Evolutionary conservation across 148 eudicot genomes (phyloP), one percentile per base, ranked within the genome.

Genomic region (Hydrangea macrophylla): DNA sequence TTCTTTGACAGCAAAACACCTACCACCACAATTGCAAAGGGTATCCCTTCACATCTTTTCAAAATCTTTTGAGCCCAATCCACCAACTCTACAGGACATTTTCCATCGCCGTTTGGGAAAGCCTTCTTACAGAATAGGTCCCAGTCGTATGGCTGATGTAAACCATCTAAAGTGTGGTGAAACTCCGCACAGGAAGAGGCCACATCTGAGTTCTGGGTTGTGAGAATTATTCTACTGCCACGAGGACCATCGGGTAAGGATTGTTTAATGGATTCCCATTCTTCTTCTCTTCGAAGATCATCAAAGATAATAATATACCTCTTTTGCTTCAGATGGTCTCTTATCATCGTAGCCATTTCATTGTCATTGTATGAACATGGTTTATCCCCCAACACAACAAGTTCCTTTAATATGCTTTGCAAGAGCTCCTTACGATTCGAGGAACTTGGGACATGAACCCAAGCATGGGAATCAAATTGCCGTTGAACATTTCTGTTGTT

Each of bases 11-110:
- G 60, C 17, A 72, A 55, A 26, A 45, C 20, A 0, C 71, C 84
- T 17, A 80, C 54, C 25, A 63, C 77, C 7, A 58, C 30, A 22
- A 82, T 72, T 39, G 73, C 79, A 11, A 33, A 65, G 1, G 86
- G 86, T 22, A 80, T 20, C 28, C 83, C 83, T 40, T 75, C 83
- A 74, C 85, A 81, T 69, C 61, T 75, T 60, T 56, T 37, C n/a
- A 81, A 58, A 11, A 84, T 55, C 40, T 56, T 65, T 1, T 9
- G 37, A 54, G 74, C 44, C 62, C 45, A 58, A 2, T 36, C 53
- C 58, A 22, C 22, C 62, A 69, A 69, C 54, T 65, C 62, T 6
- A 42, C 40, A 64, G 69, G 66, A 64, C 77, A 51, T 45, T 65
- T 58, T 17, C 42, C 67, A 35, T 27, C 17, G 9, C 17, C 8